Evolutionary conservation across 108 stramenopile species (phyloP), one percentile per base, ranked within the genome.

Genomic region (Cylindrotheca closterium): DNA sequence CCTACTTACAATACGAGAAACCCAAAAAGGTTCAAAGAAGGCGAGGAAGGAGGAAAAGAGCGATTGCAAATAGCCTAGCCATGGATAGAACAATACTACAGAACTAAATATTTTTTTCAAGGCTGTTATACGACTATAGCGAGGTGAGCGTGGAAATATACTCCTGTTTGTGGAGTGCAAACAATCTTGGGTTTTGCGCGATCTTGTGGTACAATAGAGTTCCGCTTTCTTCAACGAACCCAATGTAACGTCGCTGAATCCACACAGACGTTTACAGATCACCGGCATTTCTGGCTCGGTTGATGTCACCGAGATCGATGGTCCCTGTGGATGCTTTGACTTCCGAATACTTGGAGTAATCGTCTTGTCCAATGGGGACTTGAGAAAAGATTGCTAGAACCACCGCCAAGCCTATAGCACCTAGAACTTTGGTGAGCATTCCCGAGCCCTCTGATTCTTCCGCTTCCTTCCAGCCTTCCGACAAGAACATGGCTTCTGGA

Each of bases 281-380:
- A n/a, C n/a, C n/a, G n/a, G n/a, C n/a, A n/a, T 42, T 7, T 55
- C 73, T 46, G 18, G 66, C 73, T 25, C 60, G 7, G 48, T 75
- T 75, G 34, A 70, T 28, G 25, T 75, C 74, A 19, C 74, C 74
- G 7, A 75, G 47, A 55, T 75, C 68, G 33, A 75, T 60, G 17
- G 33, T 58, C 25, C 56, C 45, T 17, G 54, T 17, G 2, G 58
- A 27, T 24, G 51, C 34, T 21, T 66, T 66, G 48, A 67, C 55
- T 3, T 31, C 67, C 12, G 68, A 63, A 37, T 70, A 75, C 31
- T 65, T 75, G 63, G 47, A 51, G 4, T 68, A 37, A 57, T 70
- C 68, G 47, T 75, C 74, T 30, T 69, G 68, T 2, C 74, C 74
- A 23, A 75, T 53, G 3, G 74, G 74, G 31, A 70, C 51, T 45